phyloP scores from a whole-genome alignment of 352 stramenopile species.

The Phytophthora tubulina region DNA sequence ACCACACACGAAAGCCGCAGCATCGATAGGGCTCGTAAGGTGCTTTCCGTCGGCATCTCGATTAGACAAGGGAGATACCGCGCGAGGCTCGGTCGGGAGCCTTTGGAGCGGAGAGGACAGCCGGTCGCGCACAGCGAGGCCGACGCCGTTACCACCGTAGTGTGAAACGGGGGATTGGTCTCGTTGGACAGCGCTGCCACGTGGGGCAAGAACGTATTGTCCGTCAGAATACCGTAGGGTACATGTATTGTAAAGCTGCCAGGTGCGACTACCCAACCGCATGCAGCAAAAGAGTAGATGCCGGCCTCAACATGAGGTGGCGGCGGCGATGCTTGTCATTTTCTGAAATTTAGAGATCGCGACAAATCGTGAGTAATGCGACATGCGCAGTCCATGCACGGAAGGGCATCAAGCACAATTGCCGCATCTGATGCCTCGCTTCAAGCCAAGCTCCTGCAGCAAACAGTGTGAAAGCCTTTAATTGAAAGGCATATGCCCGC shows the following conservation, averaged over 20 bases:
- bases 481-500: not conserved
- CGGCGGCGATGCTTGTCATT: not conserved
- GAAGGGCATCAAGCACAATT: not conserved
- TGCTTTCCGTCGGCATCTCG: conserved; percentile 14
- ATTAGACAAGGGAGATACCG: conserved; percentile 16
- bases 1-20: not conserved
- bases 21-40: not conserved
- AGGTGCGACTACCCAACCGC: not conserved
- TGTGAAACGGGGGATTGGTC: too few relatives aligned
- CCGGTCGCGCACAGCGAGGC: not conserved
- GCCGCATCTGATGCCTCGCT: too few relatives aligned
- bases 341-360: conserved; percentile 12
- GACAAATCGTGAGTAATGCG: conserved; percentile 13
- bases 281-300: too few relatives aligned
- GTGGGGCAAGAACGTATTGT: too few relatives aligned
- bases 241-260: not conserved
- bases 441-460: too few relatives aligned
- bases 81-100: not conserved
- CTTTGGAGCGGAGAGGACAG: conserved; percentile 13
- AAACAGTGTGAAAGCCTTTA: not conserved
- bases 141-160: not conserved
- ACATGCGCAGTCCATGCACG: not conserved
- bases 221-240: not conserved
- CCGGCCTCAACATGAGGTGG: not conserved
- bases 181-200: not conserved